These are phyloP conservation scores for Podochytrium sp. DNA, from an alignment of 192 early-diverging fungal genomes.

Conservation along the genomic window DNA sequence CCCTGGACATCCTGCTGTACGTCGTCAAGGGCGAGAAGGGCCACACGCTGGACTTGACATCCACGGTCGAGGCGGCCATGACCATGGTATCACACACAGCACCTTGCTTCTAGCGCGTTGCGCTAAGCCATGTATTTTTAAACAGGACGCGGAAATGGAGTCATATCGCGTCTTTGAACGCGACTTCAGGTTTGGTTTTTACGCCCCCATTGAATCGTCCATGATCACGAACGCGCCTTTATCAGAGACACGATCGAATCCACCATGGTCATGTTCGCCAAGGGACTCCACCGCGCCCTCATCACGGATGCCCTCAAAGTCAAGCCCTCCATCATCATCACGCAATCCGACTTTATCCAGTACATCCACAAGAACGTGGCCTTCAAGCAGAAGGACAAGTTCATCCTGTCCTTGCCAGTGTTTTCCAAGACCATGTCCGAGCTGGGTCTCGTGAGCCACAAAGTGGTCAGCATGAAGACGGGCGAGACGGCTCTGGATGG, in stretches of 20 bases:
- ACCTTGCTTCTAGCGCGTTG: neutral
- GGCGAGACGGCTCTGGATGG: conserved; percentile 55
- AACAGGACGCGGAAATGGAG: conserved; percentile 43
- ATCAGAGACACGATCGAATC: conserved; percentile 48
- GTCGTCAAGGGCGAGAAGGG: conserved; percentile 18
- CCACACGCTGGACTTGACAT: conserved; percentile 10
- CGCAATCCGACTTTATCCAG: conserved; percentile 65
- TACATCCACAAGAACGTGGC: conserved; percentile 39
- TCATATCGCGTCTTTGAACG: conserved; percentile 48
- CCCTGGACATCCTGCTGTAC: conserved; percentile 54
- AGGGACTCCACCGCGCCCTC: conserved; percentile 60
- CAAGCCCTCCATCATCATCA: conserved; percentile 51
- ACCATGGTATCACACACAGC: conserved; percentile 15
- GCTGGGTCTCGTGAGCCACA: conserved; percentile 25
- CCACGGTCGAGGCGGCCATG: conserved; percentile 29
- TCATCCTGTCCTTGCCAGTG: conserved; percentile 46
- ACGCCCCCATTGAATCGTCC: conserved; percentile 46
- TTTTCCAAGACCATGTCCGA: conserved; percentile 41
- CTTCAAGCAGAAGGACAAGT: neutral
- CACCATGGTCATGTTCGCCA: conserved; percentile 53
- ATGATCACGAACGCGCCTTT: conserved; percentile 55
- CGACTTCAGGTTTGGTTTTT: conserved; percentile 35
- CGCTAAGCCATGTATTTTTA: neutral
- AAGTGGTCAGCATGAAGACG: conserved; percentile 43
- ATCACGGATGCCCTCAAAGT: conserved; percentile 52